Evolutionary conservation across 768 basidiomycete genomes (phyloP), one percentile per base, ranked within the genome.

Genomic region (Lactarius sanguifluus): DNA sequence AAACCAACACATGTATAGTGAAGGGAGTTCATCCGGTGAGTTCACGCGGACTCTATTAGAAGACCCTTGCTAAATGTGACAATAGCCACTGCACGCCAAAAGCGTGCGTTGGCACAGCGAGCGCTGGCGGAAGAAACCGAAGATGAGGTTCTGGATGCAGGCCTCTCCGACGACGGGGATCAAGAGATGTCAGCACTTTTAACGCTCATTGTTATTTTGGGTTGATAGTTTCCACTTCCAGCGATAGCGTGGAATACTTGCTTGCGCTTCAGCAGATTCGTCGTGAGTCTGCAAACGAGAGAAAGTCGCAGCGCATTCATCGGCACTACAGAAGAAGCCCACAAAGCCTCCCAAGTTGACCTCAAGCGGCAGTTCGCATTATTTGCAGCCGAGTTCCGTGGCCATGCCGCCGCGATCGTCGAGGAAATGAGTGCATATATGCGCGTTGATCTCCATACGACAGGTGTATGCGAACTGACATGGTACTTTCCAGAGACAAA

Each of bases 341-440:
- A 47, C 20, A 50, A 54, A 54, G 34, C 52, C 13, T 59, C 62
- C 25, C 62, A 41, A n/a, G 47, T 16, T 20, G 56, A 45, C 40
- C 61, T 62, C 25, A 64, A 65, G 38, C 61, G 68, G 18, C 60
- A 69, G n/a, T 56, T 70, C 57, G 30, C 32, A 6, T 34, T 57
- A 5, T 2, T 58, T 16, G 54, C 57, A 62, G 20, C 57, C 13
- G 64, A 66, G 50, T 58, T 60, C 52, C 68, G 68, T 38, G 65
- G 59, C 12, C 64, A 69, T 25, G 61, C 59, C 3, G 45, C 38
- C 3, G 56, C 40, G 15, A 45, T 71, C 52, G 65, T 64, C 4
- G 57, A 63, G n/a, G 68, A 59, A 30, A 66, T 55, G 63, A 61
- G 56, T 25, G 62, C 65, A 66, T 71, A 71, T 63, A 69, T 71